Evolutionary conservation across 2,329 filamentous ascomycete species (phyloP).

Genomic region (Ampelomyces quisqualis): DNA sequence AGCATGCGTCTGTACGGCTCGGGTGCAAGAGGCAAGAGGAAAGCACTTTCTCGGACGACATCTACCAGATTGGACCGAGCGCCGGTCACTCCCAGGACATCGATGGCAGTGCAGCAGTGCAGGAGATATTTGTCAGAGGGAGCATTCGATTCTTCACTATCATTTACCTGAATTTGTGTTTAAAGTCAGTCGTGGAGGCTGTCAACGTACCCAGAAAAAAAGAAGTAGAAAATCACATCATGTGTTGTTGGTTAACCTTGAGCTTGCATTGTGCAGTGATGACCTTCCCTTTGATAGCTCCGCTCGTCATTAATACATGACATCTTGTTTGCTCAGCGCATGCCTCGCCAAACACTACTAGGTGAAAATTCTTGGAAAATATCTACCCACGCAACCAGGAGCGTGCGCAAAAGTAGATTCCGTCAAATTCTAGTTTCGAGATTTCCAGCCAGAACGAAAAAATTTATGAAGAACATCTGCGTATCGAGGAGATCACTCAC

Average conservation of each 20-base stretch:
- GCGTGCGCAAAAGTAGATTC: too few species aligned
- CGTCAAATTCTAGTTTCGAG: too few species aligned
- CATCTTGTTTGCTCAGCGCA: too few species aligned
- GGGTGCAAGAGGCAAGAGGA: neutral
- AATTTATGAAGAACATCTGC: too few species aligned
- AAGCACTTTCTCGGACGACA: neutral
- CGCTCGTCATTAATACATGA: too few species aligned
- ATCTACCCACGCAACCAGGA: too few species aligned
- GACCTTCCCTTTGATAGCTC: too few species aligned
- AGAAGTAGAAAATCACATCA: neutral
- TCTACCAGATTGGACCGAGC: neutral
- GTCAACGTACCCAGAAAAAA: neutral
- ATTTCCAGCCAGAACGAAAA: too few species aligned
- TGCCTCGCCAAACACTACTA: too few species aligned
- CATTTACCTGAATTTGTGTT: neutral
- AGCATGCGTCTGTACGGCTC: neutral
- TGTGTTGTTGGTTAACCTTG: neutral
- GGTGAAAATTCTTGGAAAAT: too few species aligned
- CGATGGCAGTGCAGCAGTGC: neutral
- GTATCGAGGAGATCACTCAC: too few species aligned
- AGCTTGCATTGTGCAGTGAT: too few species aligned
- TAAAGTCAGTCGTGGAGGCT: neutral
- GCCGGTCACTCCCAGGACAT: neutral
- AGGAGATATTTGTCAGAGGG: neutral
- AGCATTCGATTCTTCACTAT: slow-evolving; percentile 1